phyloP scores from a whole-genome alignment of 495 filamentous ascomycete genomes.

The Articulospora tetracladia region DNA sequence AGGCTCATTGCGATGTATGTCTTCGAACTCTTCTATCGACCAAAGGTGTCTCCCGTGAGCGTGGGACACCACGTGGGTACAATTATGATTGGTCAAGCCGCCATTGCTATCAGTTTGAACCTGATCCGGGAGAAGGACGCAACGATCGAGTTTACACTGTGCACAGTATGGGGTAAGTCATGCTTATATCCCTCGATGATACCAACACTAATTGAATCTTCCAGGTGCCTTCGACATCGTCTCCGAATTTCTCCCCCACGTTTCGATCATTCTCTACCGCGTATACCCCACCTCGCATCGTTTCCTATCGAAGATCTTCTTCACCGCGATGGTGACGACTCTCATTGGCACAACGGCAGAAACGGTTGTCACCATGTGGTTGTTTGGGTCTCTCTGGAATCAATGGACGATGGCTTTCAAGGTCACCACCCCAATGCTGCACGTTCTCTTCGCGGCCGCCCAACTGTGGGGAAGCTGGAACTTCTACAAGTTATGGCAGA shows the following conservation, averaged over 20 bases:
- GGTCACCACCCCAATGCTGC: slow-evolving; percentile 43
- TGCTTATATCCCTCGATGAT: background rate
- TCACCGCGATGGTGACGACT: slow-evolving; percentile 35
- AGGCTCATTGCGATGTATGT: slow-evolving; percentile 43
- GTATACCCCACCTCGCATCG: slow-evolving; percentile 35
- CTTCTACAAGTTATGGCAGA: slow-evolving; percentile 39
- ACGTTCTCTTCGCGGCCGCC: slow-evolving; percentile 38
- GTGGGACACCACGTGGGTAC: slow-evolving; percentile 43
- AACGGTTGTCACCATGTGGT: slow-evolving; percentile 44
- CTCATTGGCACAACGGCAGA: slow-evolving; percentile 38
- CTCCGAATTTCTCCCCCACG: slow-evolving; percentile 45
- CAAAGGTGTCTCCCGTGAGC: slow-evolving; percentile 38
- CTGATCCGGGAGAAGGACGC: slow-evolving; percentile 37
- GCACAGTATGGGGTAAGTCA: slow-evolving; percentile 43
- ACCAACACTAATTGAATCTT: background rate
- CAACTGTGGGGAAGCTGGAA: slow-evolving; percentile 43
- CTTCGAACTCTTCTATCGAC: slow-evolving; percentile 44
- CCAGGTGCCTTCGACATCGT: slow-evolving; percentile 46
- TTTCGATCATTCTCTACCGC: slow-evolving; percentile 47
- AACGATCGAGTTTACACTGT: slow-evolving; percentile 44
- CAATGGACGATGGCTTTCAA: slow-evolving; percentile 46
- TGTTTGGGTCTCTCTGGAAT: slow-evolving; percentile 44
- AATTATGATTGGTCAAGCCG: slow-evolving; percentile 42
- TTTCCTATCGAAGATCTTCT: slow-evolving; percentile 40
- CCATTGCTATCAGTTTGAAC: slow-evolving; percentile 41